Base-by-base conservation (phyloP, 495 filamentous ascomycete species). In the Glutinoglossum americanum region DNA sequence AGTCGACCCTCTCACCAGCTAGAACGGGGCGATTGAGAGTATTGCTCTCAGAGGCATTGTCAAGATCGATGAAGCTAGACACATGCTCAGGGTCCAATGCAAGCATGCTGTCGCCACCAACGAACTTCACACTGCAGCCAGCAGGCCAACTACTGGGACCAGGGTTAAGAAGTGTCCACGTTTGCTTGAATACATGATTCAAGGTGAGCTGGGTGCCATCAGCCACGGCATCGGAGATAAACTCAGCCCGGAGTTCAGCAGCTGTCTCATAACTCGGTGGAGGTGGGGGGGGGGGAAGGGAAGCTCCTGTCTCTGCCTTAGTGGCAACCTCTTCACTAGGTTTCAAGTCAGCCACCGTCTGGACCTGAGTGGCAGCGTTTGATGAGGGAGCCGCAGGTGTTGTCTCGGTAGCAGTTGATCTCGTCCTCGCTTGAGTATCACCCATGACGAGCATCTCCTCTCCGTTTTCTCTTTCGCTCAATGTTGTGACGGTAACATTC, bases 61-160 rank as follows among this genome's bases (percentile, higher is more conserved):
- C 76, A 57, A 94, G 78, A 51, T 87, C 81, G 10, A 74, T 71
- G 21, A 83, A 78, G 60, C 82, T 83, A 2, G 81, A 81, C 8
- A 87, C 85, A 67, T 86, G 87, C 55, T 71, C 75, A 26, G 82
- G 73, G 65, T 93, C 85, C 54, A 94, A 74, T 60, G 89, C 81
- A 63, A 89, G 85, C 93, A 99, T 97, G 66, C 84, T 83, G 65
- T 97, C 93, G 56, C 92, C 92, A 53, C 89, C 87, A 56, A 89
- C 80, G 62, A 88, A 96, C 69, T 84, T 87, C 61, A 97, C 86
- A 57, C 82, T 83, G 75, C 85, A 90, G 57, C 89, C 92, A 45
- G 79, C 78, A 33, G 93, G 93, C 92, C 92, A 99, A 23, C 79
- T 64, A 28, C 68, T 65, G 1, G 77, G 81, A 25, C 92, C 92